These are phyloP conservation scores for Blastosporella zonata DNA, from an alignment of 1,284 basidiomycete genomes.

Conservation along the genomic window DNA sequence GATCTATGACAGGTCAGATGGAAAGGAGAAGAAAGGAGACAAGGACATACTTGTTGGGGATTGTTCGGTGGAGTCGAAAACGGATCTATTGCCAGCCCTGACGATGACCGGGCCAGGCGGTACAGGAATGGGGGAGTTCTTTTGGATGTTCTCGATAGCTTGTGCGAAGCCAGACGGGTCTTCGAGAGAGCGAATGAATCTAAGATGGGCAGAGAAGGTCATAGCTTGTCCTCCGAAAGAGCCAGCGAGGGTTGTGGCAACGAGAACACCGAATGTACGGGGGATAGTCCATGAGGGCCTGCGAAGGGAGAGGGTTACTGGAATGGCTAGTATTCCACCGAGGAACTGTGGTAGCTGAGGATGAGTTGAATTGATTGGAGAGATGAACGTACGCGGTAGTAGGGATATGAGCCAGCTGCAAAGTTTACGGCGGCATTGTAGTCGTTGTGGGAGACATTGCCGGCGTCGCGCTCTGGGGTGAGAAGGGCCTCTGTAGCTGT, in stretches of 20 bases:
- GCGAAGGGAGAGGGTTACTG: slow-evolving; percentile 22
- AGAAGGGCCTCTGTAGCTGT: slow-evolving; percentile 41
- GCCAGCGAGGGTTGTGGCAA: slow-evolving; percentile 19
- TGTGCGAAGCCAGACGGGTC: slow-evolving; percentile 44
- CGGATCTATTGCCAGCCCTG: slow-evolving; percentile 17
- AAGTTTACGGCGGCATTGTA: slow-evolving; percentile 50
- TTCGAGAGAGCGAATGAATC: slow-evolving; percentile 40
- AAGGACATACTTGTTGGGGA: slow-evolving; percentile 7
- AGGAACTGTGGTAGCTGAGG: slow-evolving; percentile 22
- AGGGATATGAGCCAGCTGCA: slow-evolving; percentile 44
- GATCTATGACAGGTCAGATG: not conserved
- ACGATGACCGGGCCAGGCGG: slow-evolving; percentile 26
- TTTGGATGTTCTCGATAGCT: slow-evolving; percentile 45
- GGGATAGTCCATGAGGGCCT: slow-evolving; percentile 24
- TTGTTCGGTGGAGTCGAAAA: slow-evolving; percentile 9
- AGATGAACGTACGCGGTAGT: slow-evolving; percentile 32
- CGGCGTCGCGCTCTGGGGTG: slow-evolving; percentile 54
- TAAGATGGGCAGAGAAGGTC: slow-evolving; percentile 30
- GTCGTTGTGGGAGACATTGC: slow-evolving; percentile 51
- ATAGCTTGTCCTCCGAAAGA: slow-evolving; percentile 27
- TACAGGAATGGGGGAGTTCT: slow-evolving; percentile 24
- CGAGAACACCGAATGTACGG: slow-evolving; percentile 18
- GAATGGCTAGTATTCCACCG: slow-evolving; percentile 20
- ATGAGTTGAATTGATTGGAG: not conserved
- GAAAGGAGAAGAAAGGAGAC: not conserved